Evolutionary conservation across 371 early-diverging fungal genomes (phyloP).

Genomic region (Mortierella sp.): DNA sequence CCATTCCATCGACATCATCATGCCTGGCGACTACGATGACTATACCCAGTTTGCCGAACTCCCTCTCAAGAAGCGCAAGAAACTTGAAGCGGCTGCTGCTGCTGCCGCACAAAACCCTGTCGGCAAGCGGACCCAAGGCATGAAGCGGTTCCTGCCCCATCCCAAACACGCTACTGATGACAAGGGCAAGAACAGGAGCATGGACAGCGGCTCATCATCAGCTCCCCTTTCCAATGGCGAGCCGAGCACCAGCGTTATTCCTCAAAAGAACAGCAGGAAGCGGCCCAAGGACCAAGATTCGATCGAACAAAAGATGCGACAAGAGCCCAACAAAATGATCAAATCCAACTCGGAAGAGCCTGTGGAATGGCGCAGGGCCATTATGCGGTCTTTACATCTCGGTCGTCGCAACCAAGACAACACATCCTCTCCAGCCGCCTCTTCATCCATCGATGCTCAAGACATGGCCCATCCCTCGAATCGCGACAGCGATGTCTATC

Average conservation of each 20-base stretch:
- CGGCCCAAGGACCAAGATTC: constrained; percentile 42
- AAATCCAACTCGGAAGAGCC: constrained; percentile 35
- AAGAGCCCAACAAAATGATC: constrained; percentile 39
- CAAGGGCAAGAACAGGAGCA: constrained; percentile 8
- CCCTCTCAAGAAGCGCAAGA: constrained; percentile 51
- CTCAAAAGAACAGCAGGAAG: constrained; percentile 28
- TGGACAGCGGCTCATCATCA: background rate
- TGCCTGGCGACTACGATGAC: constrained; percentile 42
- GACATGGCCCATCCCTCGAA: background rate
- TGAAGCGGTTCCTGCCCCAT: constrained; percentile 22
- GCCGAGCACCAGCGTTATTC: background rate
- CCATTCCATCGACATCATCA: constrained; percentile 44
- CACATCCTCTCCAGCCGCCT: background rate
- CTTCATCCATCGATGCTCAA: background rate
- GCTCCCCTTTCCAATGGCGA: background rate
- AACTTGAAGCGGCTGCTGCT: constrained; percentile 35
- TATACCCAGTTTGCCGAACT: constrained; percentile 52
- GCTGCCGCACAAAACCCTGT: constrained; percentile 5
- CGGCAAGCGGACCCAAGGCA: constrained; percentile 16
- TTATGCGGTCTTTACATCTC: constrained; percentile 41
- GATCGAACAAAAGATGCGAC: constrained; percentile 27
- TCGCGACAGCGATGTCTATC: constrained; percentile 25
- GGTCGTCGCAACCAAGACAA: constrained; percentile 25
- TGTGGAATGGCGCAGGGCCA: constrained; percentile 40
- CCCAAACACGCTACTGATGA: constrained; percentile 10